phyloP scores from a whole-genome alignment of 192 early-diverging fungal genomes.

The Rhizoclosmatium sp. region DNA sequence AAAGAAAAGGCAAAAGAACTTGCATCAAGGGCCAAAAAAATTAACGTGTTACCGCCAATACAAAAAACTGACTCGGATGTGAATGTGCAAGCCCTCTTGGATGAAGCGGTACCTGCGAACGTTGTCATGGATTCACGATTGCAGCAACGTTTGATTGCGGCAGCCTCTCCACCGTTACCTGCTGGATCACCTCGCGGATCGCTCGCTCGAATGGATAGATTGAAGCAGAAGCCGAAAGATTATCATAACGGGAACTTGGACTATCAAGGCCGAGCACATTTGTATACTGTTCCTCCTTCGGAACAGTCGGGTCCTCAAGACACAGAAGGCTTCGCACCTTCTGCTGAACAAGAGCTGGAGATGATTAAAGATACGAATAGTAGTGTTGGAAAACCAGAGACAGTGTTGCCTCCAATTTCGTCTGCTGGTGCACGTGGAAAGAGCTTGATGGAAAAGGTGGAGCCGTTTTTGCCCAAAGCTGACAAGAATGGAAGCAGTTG shows the following conservation, averaged over 20 bases:
- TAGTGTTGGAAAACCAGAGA: neutral
- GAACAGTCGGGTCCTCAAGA: neutral
- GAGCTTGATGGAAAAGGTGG: conserved; percentile 6
- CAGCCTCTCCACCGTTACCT: neutral
- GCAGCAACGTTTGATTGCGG: neutral
- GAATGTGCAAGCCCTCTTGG: neutral
- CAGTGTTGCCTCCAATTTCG: conserved; percentile 29
- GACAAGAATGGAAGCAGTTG: conserved; percentile 33
- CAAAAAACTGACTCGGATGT: neutral
- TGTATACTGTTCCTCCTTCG: conserved; percentile 34
- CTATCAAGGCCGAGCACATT: conserved; percentile 29
- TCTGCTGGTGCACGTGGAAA: neutral
- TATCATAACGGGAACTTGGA: conserved; percentile 36
- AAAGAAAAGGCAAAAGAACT: conserved; percentile 12
- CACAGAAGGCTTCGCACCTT: neutral
- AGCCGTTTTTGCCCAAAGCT: conserved; percentile 7
- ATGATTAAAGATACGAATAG: neutral
- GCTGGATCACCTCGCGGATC: neutral
- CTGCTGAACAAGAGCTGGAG: neutral
- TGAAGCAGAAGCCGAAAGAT: conserved; percentile 20
- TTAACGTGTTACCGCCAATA: conserved; percentile 39
- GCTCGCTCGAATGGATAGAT: neutral
- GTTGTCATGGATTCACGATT: conserved; percentile 18
- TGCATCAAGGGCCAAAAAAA: conserved; percentile 32
- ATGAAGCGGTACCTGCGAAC: neutral